A percentile compares a stretch with the other conserved stretches of the same genome.
Conservation (phyloP, 192 early-diverging fungal genomes). For the Gigaspora rosea region DNA sequence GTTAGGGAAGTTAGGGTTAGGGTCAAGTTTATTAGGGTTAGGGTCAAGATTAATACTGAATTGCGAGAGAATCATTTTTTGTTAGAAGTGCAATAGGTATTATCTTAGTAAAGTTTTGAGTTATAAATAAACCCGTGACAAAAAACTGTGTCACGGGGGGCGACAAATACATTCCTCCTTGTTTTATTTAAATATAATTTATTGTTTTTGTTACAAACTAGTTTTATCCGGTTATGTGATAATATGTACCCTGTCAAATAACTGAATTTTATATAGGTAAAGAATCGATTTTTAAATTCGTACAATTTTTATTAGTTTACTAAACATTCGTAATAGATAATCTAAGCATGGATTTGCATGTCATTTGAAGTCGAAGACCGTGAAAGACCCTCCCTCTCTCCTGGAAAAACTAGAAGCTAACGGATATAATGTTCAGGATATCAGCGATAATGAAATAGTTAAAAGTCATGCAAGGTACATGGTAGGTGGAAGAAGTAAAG, state of each 20-base stretch:
- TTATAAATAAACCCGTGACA: too few species aligned
- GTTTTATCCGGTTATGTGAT: constrained; percentile 79
- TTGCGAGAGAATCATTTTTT: too few species aligned
- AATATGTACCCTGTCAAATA: constrained; percentile 82
- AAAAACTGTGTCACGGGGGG: too few species aligned
- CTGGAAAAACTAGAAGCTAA: constrained; percentile 56
- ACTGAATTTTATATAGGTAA: constrained; percentile 86
- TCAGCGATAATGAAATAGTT: constrained; percentile 91
- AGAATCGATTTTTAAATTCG: not conserved
- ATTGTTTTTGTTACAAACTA: constrained; percentile 20
- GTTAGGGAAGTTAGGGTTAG: too few species aligned
- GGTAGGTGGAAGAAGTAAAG: constrained; percentile 80
- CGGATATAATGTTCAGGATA: constrained; percentile 78
- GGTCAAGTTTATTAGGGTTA: too few species aligned
- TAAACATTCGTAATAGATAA: constrained; percentile 53
- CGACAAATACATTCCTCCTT: too few species aligned
- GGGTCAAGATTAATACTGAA: too few species aligned
- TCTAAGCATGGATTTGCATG: constrained; percentile 88
- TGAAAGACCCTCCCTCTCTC: constrained; percentile 69
- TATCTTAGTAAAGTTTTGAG: too few species aligned
- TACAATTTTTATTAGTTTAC: not conserved
- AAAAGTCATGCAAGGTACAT: constrained; percentile 96
- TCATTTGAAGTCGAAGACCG: constrained; percentile 81
- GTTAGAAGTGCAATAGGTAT: too few species aligned
- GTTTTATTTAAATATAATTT: not conserved